Base-by-base conservation (phyloP, 2,329 filamentous ascomycete genomes). In the Verticillium isaacii region DNA sequence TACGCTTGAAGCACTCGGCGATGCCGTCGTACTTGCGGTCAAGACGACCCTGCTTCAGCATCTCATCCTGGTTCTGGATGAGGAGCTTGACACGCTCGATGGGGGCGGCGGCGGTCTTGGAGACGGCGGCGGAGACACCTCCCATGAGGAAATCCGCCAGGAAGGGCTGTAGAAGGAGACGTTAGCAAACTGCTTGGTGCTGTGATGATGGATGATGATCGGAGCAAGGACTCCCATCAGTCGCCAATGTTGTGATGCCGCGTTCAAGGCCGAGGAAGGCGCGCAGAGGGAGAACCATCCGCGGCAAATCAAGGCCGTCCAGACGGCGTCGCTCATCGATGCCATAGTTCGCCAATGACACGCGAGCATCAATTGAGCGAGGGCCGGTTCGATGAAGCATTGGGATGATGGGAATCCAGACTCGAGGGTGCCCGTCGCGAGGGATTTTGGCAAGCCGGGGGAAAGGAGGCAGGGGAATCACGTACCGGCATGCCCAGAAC, bases 21-120 rank as follows among this genome's bases (percentile, higher is more conserved):
- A 99, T 98, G 80, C 95, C 95, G 75, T 84, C 82, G 88, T 97
- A 99, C 84, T 94, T 96, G 83, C 89, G 90, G 88, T 96, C 92
- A 70, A 99, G 94, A 92, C 95, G 95, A 80, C 95, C 95, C 78
- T 89, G 82, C 89, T 97, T 97, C 76, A 99, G 85, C 95, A 99
- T 99, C 89, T 99, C 95, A 95, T 99, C 95, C 95, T 97, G 73
- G 87, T 99, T 99, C 89, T 99, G 95, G 86, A 99, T 96, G 78
- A 99, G 92, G 79, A 99, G 95, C 93, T 99, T 99, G 85, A 99
- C 90, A 93, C 95, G 95, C 93, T 99, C 95, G 75, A 99, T 99
- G 84, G 95, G 95, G 84, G 95, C 95, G 79, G 95, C 95, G 78
- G 95, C 95, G 73, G 95, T 99, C 93, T 99, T 99, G 80, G 95